Conservation (phyloP, 495 filamentous ascomycete species). For the Aspergillus heteromorphus region DNA sequence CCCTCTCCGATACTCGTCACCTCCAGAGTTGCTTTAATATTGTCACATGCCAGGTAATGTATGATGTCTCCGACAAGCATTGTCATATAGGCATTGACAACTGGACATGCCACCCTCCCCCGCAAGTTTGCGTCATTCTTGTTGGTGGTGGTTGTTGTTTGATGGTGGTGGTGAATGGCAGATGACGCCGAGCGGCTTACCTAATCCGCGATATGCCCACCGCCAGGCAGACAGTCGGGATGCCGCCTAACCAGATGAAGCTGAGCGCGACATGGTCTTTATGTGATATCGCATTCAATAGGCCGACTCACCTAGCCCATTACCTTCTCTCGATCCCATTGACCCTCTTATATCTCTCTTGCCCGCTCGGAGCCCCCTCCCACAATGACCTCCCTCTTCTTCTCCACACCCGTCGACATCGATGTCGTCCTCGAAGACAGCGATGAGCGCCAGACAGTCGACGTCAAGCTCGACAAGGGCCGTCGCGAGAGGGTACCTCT, state of each 20-base stretch:
- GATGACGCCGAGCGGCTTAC: constrained; percentile 5
- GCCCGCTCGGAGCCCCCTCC: constrained; percentile 9
- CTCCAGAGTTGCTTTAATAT: no score
- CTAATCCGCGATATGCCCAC: constrained; percentile 14
- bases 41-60: no score
- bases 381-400: constrained; percentile 89
- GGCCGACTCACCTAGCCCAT: neutral
- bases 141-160: no score
- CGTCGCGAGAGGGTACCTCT: constrained; percentile 92
- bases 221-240: constrained; percentile 19
- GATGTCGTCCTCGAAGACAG: constrained; percentile 94
- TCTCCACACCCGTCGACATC: constrained; percentile 96
- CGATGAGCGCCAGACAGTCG: constrained; percentile 90
- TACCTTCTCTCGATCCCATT: neutral
- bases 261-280: constrained; percentile 11
- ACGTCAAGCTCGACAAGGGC: constrained; percentile 97
- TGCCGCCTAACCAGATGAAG: constrained; percentile 13
- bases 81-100: no score
- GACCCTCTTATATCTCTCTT: neutral
- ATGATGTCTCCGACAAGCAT: no score
- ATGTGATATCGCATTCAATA: neutral
- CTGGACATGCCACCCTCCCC: no score
- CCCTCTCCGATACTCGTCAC: no score
- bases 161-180: neutral
- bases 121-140: no score